phyloP scores from a whole-genome alignment of 345 rosid genomes.

The Hypericum androsaemum region DNA sequence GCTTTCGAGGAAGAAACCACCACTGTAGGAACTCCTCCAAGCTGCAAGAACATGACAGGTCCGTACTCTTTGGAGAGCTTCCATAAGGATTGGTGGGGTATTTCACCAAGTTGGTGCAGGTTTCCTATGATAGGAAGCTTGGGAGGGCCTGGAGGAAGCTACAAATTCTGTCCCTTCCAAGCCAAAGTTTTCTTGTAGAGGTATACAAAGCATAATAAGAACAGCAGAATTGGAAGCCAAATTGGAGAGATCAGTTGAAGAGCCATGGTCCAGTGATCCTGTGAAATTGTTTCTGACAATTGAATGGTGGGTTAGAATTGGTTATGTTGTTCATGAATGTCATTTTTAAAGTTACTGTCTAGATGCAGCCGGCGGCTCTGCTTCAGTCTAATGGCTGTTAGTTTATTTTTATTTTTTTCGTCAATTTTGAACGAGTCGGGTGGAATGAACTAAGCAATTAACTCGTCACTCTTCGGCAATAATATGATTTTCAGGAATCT shows the following conservation, averaged over 20 bases:
- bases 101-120: constrained; percentile 5
- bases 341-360: no score
- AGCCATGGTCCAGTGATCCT: no score
- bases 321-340: no score
- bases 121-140: constrained; percentile 6
- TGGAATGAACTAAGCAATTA: no score
- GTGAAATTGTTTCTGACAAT: no score
- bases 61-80: constrained; percentile 1
- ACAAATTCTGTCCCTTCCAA: not conserved
- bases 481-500: no score
- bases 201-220: not conserved
- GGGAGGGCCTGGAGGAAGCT: constrained; percentile 14
- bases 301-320: no score
- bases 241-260: not conserved
- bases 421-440: no score
- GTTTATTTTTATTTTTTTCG: no score
- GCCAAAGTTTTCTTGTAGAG: not conserved
- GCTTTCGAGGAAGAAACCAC: constrained; percentile 8
- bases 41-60: constrained; percentile 3
- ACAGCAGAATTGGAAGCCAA: not conserved
- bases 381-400: no score
- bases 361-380: no score
- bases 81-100: constrained; percentile 4
- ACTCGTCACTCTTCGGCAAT: no score
- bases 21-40: not conserved